Conservation (phyloP, 805 yeast species). For the Starmerella apis region DNA sequence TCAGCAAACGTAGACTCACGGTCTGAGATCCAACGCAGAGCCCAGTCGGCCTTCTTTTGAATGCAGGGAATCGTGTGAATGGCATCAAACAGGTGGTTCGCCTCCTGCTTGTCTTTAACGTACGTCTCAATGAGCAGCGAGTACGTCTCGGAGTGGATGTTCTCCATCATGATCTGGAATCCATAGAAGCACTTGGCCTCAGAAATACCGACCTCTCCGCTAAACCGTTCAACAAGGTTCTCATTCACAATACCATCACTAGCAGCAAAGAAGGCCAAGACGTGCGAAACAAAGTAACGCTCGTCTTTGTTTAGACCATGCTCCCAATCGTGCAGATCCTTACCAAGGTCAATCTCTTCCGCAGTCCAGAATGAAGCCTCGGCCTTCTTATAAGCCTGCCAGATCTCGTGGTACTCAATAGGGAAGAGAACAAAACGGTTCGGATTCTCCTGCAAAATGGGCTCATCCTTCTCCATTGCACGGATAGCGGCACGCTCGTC, state of each 20-base stretch:
- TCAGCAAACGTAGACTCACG: constrained; percentile 83
- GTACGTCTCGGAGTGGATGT: constrained; percentile 95
- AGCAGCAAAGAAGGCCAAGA: constrained; percentile 95
- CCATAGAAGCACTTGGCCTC: constrained; percentile 99
- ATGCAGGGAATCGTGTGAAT: constrained; percentile 94
- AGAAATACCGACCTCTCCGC: constrained; percentile 92
- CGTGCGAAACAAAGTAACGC: constrained; percentile 83
- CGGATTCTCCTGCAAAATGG: constrained; percentile 72
- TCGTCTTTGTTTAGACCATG: constrained; percentile 79
- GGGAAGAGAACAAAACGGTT: constrained; percentile 91
- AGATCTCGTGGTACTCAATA: constrained; percentile 90
- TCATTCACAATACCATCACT: constrained; percentile 98
- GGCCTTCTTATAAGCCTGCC: constrained; percentile 98
- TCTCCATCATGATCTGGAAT: constrained; percentile 99
- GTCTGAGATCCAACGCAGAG: constrained; percentile 91
- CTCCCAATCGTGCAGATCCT: constrained; percentile 90
- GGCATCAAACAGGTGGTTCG: constrained; percentile 84
- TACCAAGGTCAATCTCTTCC: constrained; percentile 91
- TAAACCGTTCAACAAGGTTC: constrained; percentile 91
- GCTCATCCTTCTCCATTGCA: constrained; percentile 77
- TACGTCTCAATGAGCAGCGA: constrained; percentile 89
- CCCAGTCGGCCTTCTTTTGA: constrained; percentile 98
- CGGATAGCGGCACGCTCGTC: constrained; percentile 41
- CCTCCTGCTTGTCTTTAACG: constrained; percentile 90
- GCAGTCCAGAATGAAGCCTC: constrained; percentile 99